Evolutionary conservation across 331 rosid genomes (phyloP), one percentile per base, ranked within the genome.

Genomic region (Quercus tomentella): DNA sequence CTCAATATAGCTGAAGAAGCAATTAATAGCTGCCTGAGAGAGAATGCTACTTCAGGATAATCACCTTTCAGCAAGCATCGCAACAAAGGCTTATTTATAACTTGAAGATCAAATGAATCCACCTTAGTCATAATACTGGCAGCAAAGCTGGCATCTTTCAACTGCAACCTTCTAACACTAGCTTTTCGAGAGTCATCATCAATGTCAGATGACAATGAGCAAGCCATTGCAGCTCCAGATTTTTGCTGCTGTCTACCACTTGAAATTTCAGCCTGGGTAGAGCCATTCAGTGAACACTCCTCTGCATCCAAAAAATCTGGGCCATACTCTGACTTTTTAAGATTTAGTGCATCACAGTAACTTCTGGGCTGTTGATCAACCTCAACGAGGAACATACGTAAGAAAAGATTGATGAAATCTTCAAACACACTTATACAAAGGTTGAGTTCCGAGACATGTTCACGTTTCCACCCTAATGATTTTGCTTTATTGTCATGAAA

Each of bases 21-120:
- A 77, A 91, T 86, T 15, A 93, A 78, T 78, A 95, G 80, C 86
- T 90, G 97, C 83, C 91, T 93, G 18, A 95, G 85, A 79, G 88
- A 84, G 80, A 89, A 85, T 45, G 92, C 84, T 69, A 76, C 84
- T 17, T 85, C 92, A 26, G 92, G 93, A 74, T 80, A 72, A 76
- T 87, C 88, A 60, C 88, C 99, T 58, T 89, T 87, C 65, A 95
- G 85, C 87, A 95, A 84, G 76, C 90, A 85, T 72, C 43, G 88
- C 83, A 93, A 85, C 82, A 90, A 78, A 58, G 83, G 72, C 83
- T 84, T 88, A 81, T 88, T 87, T 78, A 92, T 68, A 79, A 80
- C 76, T 54, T 76, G 89, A 54, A 55, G 76, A 74, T 81, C 89
- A 79, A 76, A 84, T 80, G 87, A 84, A 83, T 89, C 91, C 78